A percentile compares a stretch with the other conserved stretches of the same genome.
phyloP scores from a whole-genome alignment of 176 grass and related monocot species.

The Oryza officinalis region DNA sequence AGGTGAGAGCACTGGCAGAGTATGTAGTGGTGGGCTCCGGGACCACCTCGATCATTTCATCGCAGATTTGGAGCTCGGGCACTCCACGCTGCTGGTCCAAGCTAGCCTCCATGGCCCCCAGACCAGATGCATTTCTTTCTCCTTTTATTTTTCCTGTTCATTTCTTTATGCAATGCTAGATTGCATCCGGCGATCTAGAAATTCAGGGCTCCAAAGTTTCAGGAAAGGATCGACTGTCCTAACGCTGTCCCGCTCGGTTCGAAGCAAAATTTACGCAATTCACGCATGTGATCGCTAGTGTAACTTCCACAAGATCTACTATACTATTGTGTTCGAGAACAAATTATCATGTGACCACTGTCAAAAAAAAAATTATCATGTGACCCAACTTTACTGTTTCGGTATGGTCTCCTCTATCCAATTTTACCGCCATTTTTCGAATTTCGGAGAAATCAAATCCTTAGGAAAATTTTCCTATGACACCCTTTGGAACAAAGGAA shows the following conservation, averaged over 20 bases:
- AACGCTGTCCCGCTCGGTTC: background rate
- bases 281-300: background rate
- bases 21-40: background rate
- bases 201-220: background rate
- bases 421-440: background rate
- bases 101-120: background rate
- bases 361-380: background rate
- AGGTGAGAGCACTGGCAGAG: background rate
- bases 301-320: background rate
- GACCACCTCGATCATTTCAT: conserved; percentile 2
- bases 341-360: background rate
- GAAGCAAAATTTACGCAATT: background rate
- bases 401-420: background rate
- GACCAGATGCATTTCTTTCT: background rate
- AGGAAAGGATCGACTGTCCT: background rate
- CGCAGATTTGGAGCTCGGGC: conserved; percentile 7
- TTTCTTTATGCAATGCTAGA: background rate
- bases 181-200: background rate
- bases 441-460: no score
- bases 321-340: background rate
- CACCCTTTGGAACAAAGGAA: no score
- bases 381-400: background rate
- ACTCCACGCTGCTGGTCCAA: background rate
- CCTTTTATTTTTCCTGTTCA: background rate
- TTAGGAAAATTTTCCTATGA: no score